Evolutionary conservation across 768 basidiomycete species (phyloP), one percentile per base, ranked within the genome.

Genomic region (Boletus huronensis): DNA sequence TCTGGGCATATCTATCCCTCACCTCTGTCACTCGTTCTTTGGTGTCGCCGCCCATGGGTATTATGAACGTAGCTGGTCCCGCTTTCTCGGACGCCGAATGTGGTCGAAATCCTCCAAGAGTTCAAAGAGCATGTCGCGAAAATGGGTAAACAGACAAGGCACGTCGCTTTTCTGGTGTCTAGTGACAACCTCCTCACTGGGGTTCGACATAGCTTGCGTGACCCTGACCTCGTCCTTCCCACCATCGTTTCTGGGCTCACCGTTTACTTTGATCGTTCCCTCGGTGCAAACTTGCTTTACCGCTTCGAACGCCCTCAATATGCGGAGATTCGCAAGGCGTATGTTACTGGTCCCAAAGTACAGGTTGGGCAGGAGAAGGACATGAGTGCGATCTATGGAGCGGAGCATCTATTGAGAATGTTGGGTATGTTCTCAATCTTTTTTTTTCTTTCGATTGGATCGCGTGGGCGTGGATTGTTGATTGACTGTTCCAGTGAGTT

Each of bases 241-340:
- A 95, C 93, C 5, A 85, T 97, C 52, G 76, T 92, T 40, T 83
- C 89, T 2, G 96, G 96, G 1, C 77, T 98, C 11, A 82, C 85
- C 47, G 80, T 89, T 42, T 98, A 99, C 75, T 99, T 99, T 66
- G 93, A 99, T 70, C 88, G 91, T 31, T 87, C 93, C 0, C 80
- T 92, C 2, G 90, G 96, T 5, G 83, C 88, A 53, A 94, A 91
- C 70, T 80, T 99, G 26, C 79, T 98, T 4, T 99, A 98, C 66
- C 87, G 93, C 19, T 94, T 96, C 60, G 96, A 99, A 70, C 82
- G 96, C n/a, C 83, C 84, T 6, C 95, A 98, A 69, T 98, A 96
- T 58, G 85, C 87, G 6, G 84, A 87, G 45, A 80, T 91, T 23
- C 81, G 89, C 41, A 84, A 86, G 63, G 71, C 73, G 57, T 90